Base-by-base conservation (phyloP, 176 grass and related monocot species). In the Oryza nivara region DNA sequence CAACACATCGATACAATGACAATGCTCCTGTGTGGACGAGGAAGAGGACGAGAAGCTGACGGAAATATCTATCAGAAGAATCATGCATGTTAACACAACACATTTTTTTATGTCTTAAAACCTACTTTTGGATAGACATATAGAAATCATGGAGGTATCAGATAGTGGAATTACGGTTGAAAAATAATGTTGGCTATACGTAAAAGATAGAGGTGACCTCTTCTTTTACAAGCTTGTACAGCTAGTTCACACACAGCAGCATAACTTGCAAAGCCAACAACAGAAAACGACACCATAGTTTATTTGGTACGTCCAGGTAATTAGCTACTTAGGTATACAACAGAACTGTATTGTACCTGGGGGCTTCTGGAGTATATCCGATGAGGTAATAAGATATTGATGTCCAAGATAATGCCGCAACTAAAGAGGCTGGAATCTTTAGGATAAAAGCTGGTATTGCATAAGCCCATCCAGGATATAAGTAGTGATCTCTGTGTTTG, bases 401-500 rank as follows among this genome's bases (percentile, higher is more conserved):
- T 72, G 90, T 86, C 95, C 95, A 97, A 48, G 87, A 76, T 40
- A 92, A 52, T 40, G 92, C 91, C 71, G 91, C 90, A 58, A 90
- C 19, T 70, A 97, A 86, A 68, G 95, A 97, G 51, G 92, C 7
- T 32, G 92, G 95, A 72, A 97, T 72, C 76, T 94, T 94, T 48
- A 97, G 67, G 11, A 95, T 80, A 63, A 84, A 86, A 73, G 86
- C 67, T 68, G 95, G 90, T 72, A 97, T 84, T 77, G 92, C 71
- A 88, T 95, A 97, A 79, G 95, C 88, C 95, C 95, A 97, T 41
- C 90, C 84, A 20, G 95, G 95, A 81, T 93, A 97, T 82, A 97
- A 93, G 82, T 88, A 88, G 41, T 88, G 61, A 41, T 97, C 86
- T 75, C 92, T 89, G 74, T 97, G 95, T 75, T 90, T 94, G 82